Base-by-base conservation (phyloP, 768 basidiomycete species). In the Fistulinella prunicolor region DNA sequence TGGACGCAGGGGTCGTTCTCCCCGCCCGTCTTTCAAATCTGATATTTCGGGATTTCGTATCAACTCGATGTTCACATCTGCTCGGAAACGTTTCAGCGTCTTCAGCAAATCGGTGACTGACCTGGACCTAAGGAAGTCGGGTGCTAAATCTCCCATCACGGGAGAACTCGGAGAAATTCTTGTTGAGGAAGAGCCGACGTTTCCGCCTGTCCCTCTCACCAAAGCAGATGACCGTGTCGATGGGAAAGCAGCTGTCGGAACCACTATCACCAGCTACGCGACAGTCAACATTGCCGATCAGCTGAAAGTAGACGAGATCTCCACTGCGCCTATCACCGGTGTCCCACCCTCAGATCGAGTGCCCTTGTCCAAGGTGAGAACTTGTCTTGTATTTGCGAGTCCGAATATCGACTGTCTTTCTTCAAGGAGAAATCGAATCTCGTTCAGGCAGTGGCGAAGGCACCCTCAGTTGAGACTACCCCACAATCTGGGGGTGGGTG, bases 161-260 rank as follows among this genome's bases (percentile, higher is more conserved):
- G 84, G 83, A 16, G 87, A 89, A 68, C 74, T 86, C 77, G 87
- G 87, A 9, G 87, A 88, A 60, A 69, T 81, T 14, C 56, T 86
- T 26, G 65, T 72, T 19, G 85, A 87, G 59, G 80, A 78, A 55
- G 73, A 72, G n/a, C 44, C 54, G 20, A 35, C 54, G 47, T 9
- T 44, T 49, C 40, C 47, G 36, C 22, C 44, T 30, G 28, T 54
- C 35, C 22, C 42, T n/a, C 65, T 68, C 4, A 56, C 65, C 3
- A 62, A 65, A 42, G 57, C 61, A 21, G 63, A 62, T 49, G 61
- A 62, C 49, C 70, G 62, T 41, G 46, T 53, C n/a, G 66, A 71
- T 46, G 42, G 13, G 44, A 51, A 51, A 35, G 38, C 9, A 34
- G 47, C 43, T 41, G 52, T 54, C 38, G 49, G 47, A 42, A 56